Conservation (phyloP, 345 rosid genomes). For the Schrenkiella parvula region DNA sequence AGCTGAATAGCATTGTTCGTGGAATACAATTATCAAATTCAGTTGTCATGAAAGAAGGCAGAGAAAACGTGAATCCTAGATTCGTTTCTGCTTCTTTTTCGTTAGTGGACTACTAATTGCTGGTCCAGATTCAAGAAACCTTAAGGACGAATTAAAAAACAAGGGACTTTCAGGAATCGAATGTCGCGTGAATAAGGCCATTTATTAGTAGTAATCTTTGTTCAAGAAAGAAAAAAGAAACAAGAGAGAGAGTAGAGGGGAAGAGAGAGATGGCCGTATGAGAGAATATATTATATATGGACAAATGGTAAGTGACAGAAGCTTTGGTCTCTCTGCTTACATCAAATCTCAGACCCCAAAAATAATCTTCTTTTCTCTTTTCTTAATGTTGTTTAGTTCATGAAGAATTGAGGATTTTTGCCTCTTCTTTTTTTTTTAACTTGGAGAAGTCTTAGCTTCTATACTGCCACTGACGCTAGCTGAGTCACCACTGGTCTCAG, state of each 20-base stretch:
- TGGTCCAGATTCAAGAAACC: not conserved
- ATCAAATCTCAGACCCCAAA: conserved; percentile 34
- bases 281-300: conserved; percentile 29
- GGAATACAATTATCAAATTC: not conserved
- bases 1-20: not conserved
- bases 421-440: conserved; percentile 10
- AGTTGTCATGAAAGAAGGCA: not conserved
- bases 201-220: conserved; percentile 29
- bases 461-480: conserved; percentile 31
- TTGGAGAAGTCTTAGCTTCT: conserved; percentile 34
- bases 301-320: conserved; percentile 30
- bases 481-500: conserved; percentile 46
- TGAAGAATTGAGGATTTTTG: conserved; percentile 20
- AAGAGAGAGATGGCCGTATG: conserved; percentile 32
- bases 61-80: not conserved
- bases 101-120: not conserved
- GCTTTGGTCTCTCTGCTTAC: conserved; percentile 35
- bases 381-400: conserved; percentile 27
- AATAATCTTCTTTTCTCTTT: conserved; percentile 31
- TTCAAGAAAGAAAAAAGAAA: not conserved
- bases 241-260: too few relatives aligned
- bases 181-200: conserved; percentile 30
- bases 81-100: not conserved
- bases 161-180: not conserved
- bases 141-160: not conserved